Conservation (phyloP, 2,329 filamentous ascomycete species). For the Fusarium palustre region DNA sequence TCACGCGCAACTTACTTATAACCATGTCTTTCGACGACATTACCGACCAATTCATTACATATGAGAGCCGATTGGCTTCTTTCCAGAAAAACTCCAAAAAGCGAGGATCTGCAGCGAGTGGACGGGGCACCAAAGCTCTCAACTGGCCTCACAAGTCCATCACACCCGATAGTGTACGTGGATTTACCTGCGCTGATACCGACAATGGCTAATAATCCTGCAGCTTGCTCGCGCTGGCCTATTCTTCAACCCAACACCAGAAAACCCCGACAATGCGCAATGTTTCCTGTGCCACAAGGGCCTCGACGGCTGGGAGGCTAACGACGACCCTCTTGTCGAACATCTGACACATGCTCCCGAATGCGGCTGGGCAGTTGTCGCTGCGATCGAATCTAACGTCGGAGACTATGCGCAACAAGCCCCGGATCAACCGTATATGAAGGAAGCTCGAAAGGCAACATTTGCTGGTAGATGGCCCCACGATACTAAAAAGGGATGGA, state of each 20-base stretch:
- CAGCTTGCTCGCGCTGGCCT: constrained; percentile 93
- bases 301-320: constrained; percentile 91
- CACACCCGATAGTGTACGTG: constrained; percentile 48
- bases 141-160: constrained; percentile 79
- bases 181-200: constrained; percentile 4
- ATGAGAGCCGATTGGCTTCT: constrained; percentile 81
- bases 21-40: constrained; percentile 53
- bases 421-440: constrained; percentile 77
- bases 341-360: constrained; percentile 84
- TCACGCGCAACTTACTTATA: constrained; percentile 37
- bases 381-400: constrained; percentile 70
- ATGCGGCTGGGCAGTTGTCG: constrained; percentile 88
- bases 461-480: constrained; percentile 92
- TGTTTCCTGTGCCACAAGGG: constrained; percentile 89
- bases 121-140: constrained; percentile 63
- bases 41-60: constrained; percentile 68
- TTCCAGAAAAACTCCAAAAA: constrained; percentile 79
- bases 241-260: constrained; percentile 81
- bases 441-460: constrained; percentile 82
- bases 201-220: constrained; percentile 40
- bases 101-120: constrained; percentile 73
- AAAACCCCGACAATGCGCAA: constrained; percentile 85
- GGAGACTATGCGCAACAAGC: constrained; percentile 76
- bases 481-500: constrained; percentile 87
- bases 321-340: constrained; percentile 85